These are phyloP conservation scores for Pichia nakasei DNA, from an alignment of 805 yeast species.

Conservation along the genomic window DNA sequence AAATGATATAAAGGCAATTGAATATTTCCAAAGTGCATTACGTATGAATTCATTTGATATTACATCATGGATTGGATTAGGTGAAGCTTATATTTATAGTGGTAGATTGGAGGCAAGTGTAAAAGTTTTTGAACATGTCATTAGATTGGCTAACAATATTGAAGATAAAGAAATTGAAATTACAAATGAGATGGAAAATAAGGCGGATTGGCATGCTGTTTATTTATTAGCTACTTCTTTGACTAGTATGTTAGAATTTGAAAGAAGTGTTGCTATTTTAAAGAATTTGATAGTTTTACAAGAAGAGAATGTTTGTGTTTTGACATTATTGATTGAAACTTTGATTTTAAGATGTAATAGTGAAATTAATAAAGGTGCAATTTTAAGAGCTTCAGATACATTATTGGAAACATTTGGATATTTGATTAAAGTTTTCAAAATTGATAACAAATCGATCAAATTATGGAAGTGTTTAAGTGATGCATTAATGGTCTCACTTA, in stretches of 20 bases:
- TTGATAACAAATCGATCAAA: conserved; percentile 34
- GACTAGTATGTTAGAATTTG: conserved; percentile 57
- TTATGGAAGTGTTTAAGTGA: conserved; percentile 64
- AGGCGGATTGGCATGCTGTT: conserved; percentile 45
- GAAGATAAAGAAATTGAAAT: conserved; percentile 3
- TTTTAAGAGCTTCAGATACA: conserved; percentile 53
- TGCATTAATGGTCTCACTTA: conserved; percentile 43
- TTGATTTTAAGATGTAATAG: conserved; percentile 44
- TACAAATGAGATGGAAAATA: conserved; percentile 8
- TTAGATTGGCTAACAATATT: conserved; percentile 38
- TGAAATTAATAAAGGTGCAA: conserved; percentile 50
- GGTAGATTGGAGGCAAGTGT: conserved; percentile 83
- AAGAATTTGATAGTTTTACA: conserved; percentile 29
- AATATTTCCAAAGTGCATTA: conserved; percentile 80
- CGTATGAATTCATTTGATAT: conserved; percentile 58
- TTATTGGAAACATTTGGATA: conserved; percentile 30
- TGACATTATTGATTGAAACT: conserved; percentile 49
- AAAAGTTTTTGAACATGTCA: conserved; percentile 68
- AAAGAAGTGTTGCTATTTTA: conserved; percentile 45
- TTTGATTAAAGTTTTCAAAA: conserved; percentile 13
- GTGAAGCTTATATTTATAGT: conserved; percentile 83
- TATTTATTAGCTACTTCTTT: conserved; percentile 63
- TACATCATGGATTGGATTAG: conserved; percentile 90
- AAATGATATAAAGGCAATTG: conserved; percentile 72
- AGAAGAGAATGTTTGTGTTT: conserved; percentile 36